phyloP scores from a whole-genome alignment of 306 rosid species.

The Sesbania bispinosa region DNA sequence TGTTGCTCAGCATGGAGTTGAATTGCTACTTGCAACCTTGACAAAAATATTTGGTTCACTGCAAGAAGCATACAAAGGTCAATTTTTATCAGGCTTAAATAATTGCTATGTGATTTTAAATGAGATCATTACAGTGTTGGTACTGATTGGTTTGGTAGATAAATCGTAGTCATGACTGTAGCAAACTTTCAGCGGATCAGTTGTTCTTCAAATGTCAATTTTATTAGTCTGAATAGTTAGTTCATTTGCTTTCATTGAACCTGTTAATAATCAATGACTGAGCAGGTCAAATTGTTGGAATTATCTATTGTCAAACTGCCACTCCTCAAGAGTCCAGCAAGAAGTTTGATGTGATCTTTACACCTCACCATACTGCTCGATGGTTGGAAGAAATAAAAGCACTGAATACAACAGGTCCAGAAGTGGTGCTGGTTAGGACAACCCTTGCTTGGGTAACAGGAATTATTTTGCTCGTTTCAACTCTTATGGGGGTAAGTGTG shows the following conservation, averaged over 20 bases:
- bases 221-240: not conserved
- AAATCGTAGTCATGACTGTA: conserved; percentile 14
- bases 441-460: conserved; percentile 90
- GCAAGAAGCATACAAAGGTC: conserved; percentile 73
- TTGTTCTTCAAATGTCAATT: conserved; percentile 10
- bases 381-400: conserved; percentile 55
- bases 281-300: conserved; percentile 96
- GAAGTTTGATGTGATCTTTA: conserved; percentile 51
- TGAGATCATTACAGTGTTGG: not conserved
- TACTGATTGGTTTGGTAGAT: conserved; percentile 13
- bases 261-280: conserved; percentile 24
- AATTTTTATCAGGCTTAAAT: conserved; percentile 23
- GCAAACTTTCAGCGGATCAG: not conserved
- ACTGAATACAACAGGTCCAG: conserved; percentile 17
- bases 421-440: conserved; percentile 66
- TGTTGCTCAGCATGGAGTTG: conserved; percentile 53
- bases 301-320: conserved; percentile 47
- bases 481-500: conserved; percentile 81
- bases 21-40: conserved; percentile 54
- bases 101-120: not conserved
- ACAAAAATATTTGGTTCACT: conserved; percentile 58
- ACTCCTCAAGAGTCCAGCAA: conserved; percentile 42
- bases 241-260: conserved; percentile 22
- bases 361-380: conserved; percentile 54
- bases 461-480: conserved; percentile 72